A percentile compares a stretch with the other conserved stretches of the same genome.
Conservation (phyloP, 2,329 filamentous ascomycete genomes). For the Trichoderma brevicompactum region DNA sequence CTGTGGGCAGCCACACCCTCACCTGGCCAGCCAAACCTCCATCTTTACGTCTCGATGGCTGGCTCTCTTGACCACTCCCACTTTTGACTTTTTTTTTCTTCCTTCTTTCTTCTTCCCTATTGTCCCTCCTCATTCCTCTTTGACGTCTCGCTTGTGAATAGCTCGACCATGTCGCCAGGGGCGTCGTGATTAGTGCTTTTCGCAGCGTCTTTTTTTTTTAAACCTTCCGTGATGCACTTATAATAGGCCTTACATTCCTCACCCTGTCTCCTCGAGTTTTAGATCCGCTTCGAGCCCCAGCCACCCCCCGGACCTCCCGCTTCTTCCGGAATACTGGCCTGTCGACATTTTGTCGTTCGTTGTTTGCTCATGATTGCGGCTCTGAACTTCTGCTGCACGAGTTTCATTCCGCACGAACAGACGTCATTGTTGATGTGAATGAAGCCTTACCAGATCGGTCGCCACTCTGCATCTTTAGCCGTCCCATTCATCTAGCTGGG, state of each 20-base stretch:
- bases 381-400: not conserved
- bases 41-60: constrained; percentile 9
- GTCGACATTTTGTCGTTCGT: constrained; percentile 1
- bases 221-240: constrained; percentile 34
- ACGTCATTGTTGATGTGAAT: constrained; percentile 4
- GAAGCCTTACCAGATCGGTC: constrained; percentile 7
- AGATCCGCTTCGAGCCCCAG: constrained; percentile 23
- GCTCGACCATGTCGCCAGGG: constrained; percentile 36
- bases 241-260: constrained; percentile 15
- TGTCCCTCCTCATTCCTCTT: constrained; percentile 20
- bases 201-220: constrained; percentile 25
- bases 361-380: constrained; percentile 1
- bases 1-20: constrained; percentile 16
- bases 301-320: constrained; percentile 21
- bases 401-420: not conserved
- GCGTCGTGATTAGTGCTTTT: constrained; percentile 33
- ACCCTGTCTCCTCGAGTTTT: constrained; percentile 6
- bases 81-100: constrained; percentile 6
- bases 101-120: not conserved
- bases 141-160: constrained; percentile 22
- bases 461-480: constrained; percentile 3
- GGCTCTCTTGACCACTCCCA: not conserved
- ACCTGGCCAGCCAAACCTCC: constrained; percentile 1
- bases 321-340: constrained; percentile 1
- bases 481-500: not conserved